Conservation (phyloP, 345 rosid genomes). For the Trapa incisa region DNA sequence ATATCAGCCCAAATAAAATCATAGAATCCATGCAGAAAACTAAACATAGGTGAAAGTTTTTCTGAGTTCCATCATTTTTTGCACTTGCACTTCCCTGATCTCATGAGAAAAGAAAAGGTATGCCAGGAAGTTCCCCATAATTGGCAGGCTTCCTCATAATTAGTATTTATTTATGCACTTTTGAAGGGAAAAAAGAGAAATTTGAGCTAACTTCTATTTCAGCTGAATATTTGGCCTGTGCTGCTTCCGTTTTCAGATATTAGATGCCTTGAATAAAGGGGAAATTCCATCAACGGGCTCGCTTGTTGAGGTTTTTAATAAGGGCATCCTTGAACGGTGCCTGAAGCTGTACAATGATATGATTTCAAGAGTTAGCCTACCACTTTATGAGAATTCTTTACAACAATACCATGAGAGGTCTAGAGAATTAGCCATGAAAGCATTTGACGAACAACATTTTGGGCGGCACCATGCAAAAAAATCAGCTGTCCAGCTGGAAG, state of each 20-base stretch:
- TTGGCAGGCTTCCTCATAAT: neutral
- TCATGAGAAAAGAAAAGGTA: neutral
- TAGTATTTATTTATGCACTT: neutral
- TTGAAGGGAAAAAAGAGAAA: neutral
- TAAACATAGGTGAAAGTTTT: neutral
- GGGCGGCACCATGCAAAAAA: conserved; percentile 88
- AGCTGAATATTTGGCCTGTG: conserved; percentile 1
- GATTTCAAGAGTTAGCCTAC: conserved; percentile 53
- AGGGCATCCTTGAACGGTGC: conserved; percentile 79
- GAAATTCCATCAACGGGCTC: conserved; percentile 99
- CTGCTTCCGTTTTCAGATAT: conserved; percentile 46
- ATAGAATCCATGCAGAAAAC: neutral
- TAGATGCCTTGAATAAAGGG: conserved; percentile 95
- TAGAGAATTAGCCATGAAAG: conserved; percentile 42
- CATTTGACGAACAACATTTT: conserved; percentile 85
- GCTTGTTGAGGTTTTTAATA: conserved; percentile 92
- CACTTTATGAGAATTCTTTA: conserved; percentile 51
- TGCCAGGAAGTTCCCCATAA: neutral
- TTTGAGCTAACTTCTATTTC: neutral
- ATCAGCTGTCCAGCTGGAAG: conserved; percentile 67
- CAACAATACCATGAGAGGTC: conserved; percentile 55
- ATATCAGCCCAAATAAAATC: no score
- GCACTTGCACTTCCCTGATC: neutral
- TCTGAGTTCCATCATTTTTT: neutral
- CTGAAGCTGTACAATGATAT: conserved; percentile 60